Conservation (phyloP, 1,139 yeast species). For the Taphrina populina region DNA sequence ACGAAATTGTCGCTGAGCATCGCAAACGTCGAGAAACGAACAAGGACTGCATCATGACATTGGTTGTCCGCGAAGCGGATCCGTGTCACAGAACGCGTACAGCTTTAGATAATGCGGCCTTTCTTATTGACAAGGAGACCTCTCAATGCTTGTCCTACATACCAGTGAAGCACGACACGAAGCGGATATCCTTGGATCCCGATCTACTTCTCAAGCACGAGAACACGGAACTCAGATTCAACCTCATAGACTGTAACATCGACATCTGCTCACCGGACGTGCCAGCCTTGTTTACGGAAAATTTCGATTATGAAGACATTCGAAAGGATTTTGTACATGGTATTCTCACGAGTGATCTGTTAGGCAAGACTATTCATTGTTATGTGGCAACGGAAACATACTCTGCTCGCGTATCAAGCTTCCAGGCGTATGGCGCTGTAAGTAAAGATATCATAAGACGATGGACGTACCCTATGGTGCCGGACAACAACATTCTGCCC, state of each 20-base stretch:
- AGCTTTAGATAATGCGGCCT: slow-evolving; percentile 73
- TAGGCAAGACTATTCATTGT: slow-evolving; percentile 87
- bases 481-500: slow-evolving; percentile 73
- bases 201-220: slow-evolving; percentile 72
- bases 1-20: slow-evolving; percentile 70
- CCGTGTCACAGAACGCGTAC: slow-evolving; percentile 77
- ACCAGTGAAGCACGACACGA: slow-evolving; percentile 43
- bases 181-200: slow-evolving; percentile 67
- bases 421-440: slow-evolving; percentile 88
- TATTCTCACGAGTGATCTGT: slow-evolving; percentile 81
- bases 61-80: slow-evolving; percentile 84
- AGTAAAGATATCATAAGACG: slow-evolving; percentile 81
- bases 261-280: slow-evolving; percentile 94
- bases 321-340: slow-evolving; percentile 89
- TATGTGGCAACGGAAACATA: slow-evolving; percentile 73
- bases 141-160: slow-evolving; percentile 82
- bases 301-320: slow-evolving; percentile 85
- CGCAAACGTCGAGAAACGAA: slow-evolving; percentile 65
- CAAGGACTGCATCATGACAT: slow-evolving; percentile 87
- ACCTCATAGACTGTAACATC: slow-evolving; percentile 90
- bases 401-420: slow-evolving; percentile 90
- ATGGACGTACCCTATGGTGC: slow-evolving; percentile 88
- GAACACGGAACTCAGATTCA: slow-evolving; percentile 78
- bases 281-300: slow-evolving; percentile 92
- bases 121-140: slow-evolving; percentile 70